Conservation (phyloP, 495 filamentous ascomycete species). For the Penicillium malachiteum region DNA sequence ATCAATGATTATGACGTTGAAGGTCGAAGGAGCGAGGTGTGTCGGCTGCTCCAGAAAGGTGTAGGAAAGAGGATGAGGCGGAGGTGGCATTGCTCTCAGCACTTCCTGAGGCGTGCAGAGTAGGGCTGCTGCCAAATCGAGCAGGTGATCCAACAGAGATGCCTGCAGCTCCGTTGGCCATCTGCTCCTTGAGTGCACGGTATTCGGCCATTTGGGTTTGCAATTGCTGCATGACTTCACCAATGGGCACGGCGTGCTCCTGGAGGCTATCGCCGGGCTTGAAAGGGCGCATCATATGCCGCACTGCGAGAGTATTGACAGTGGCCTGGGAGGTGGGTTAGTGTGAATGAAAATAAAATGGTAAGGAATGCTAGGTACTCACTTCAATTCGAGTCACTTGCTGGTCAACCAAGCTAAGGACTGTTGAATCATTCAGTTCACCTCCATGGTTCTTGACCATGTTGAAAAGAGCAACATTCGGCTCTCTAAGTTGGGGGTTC, state of each 20-base stretch:
- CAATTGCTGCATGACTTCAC: slow-evolving; percentile 48
- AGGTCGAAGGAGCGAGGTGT: slow-evolving; percentile 19
- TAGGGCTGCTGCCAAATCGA: slow-evolving; percentile 5
- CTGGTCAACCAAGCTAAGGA: slow-evolving; percentile 87
- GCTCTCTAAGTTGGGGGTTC: slow-evolving; percentile 57
- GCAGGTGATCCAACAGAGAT: slow-evolving; percentile 24
- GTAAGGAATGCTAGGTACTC: slow-evolving; percentile 30
- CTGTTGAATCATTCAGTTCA: slow-evolving; percentile 80
- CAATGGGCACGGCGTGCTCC: slow-evolving; percentile 54
- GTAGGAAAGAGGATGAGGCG: slow-evolving; percentile 34
- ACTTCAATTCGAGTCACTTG: slow-evolving; percentile 95
- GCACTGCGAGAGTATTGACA: slow-evolving; percentile 62
- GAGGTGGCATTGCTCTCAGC: slow-evolving; percentile 26
- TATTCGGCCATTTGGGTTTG: slow-evolving; percentile 52
- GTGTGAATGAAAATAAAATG: background rate
- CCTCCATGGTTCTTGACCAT: slow-evolving; percentile 80
- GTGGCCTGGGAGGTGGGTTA: slow-evolving; percentile 48
- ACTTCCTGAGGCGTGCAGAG: slow-evolving; percentile 17
- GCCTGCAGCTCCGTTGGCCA: slow-evolving; percentile 34
- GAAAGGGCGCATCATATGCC: slow-evolving; percentile 62
- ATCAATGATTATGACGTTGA: slow-evolving; percentile 11
- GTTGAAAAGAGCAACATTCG: slow-evolving; percentile 78
- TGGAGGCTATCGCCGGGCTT: slow-evolving; percentile 40
- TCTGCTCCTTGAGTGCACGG: slow-evolving; percentile 47
- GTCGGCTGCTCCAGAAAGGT: slow-evolving; percentile 19